phyloP scores from a whole-genome alignment of 305 asterid genomes.

The Solanum chacoense region DNA sequence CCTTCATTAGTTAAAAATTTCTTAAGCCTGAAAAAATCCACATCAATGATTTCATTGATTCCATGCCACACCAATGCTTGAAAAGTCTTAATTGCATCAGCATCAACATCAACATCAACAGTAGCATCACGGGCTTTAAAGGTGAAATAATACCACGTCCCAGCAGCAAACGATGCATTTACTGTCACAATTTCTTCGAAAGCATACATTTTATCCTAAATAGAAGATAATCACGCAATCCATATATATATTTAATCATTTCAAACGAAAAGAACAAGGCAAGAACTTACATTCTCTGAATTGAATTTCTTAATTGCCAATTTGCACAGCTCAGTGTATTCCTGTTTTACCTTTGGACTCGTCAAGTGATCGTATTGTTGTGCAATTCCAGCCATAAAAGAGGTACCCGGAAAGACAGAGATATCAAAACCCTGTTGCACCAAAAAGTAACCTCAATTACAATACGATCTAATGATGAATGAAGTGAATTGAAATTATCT shows the following conservation, averaged over 20 bases:
- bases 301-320: background rate
- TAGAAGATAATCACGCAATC: background rate
- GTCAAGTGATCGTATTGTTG: too few species aligned
- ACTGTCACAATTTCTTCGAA: background rate
- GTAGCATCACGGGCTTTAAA: background rate
- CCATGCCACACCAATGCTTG: background rate
- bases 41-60: fast-evolving
- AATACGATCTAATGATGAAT: too few species aligned
- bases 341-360: background rate
- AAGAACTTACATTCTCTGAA: background rate
- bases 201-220: background rate
- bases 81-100: background rate
- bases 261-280: background rate
- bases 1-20: background rate
- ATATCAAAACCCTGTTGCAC: background rate
- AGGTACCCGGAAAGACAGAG: background rate
- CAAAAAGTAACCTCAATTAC: background rate
- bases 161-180: background rate
- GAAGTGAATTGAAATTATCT: too few species aligned
- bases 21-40: background rate
- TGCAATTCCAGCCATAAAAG: background rate
- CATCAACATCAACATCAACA: background rate
- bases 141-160: background rate
- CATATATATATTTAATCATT: background rate
- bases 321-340: background rate